Evolutionary conservation across 2,329 filamentous ascomycete species (phyloP).

Genomic region (Fusarium gaditjirri): DNA sequence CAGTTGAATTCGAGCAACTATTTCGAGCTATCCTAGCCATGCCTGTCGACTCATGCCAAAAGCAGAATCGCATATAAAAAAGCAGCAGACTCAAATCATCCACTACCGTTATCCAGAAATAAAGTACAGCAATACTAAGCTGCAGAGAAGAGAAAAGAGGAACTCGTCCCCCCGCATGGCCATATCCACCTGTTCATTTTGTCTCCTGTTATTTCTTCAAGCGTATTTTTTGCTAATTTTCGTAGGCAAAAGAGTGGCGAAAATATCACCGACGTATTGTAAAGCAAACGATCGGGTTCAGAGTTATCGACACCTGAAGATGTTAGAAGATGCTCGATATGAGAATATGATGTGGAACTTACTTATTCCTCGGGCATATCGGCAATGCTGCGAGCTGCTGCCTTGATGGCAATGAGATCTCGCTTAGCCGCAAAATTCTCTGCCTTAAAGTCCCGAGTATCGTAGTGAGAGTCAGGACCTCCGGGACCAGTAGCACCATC

Average conservation of each 20-base stretch:
- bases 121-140: constrained; percentile 15
- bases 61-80: constrained; percentile 33
- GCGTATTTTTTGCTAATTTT: constrained; percentile 19
- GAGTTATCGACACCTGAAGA: constrained; percentile 1
- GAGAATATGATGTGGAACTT: background rate
- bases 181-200: constrained; percentile 9
- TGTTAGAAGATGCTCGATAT: constrained; percentile 1
- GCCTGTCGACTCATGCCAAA: constrained; percentile 18
- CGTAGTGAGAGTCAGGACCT: constrained; percentile 36
- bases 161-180: constrained; percentile 12
- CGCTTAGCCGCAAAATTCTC: constrained; percentile 53
- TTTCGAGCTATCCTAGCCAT: constrained; percentile 27
- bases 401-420: constrained; percentile 43
- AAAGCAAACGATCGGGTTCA: constrained; percentile 18
- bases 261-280: constrained; percentile 2
- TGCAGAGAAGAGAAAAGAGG: constrained; percentile 23
- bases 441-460: constrained; percentile 40
- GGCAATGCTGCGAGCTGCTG: constrained; percentile 44
- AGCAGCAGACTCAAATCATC: constrained; percentile 32
- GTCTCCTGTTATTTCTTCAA: constrained; percentile 17
- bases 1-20: constrained; percentile 37
- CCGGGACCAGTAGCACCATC: constrained; percentile 39
- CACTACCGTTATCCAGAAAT: constrained; percentile 39
- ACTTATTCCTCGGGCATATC: constrained; percentile 38
- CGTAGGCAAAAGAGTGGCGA: constrained; percentile 10